A percentile compares a stretch with the other conserved stretches of the same genome.
These are phyloP conservation scores for Malassezia yamatoensis DNA, from an alignment of 1,284 basidiomycete genomes.

Conservation along the genomic window DNA sequence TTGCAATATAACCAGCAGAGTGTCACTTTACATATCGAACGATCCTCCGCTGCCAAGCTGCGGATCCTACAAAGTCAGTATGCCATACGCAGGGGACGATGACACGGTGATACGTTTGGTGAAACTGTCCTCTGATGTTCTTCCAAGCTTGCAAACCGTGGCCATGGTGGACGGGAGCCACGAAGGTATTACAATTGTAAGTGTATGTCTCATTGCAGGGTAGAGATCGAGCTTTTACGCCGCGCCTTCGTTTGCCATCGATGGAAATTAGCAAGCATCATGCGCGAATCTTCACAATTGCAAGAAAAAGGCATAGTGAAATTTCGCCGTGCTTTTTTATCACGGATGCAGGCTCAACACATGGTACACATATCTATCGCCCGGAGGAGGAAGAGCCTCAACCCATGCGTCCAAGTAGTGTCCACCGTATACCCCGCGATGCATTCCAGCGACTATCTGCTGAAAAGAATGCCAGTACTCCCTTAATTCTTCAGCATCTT, in stretches of 20 bases:
- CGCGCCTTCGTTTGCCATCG: constrained; percentile 21
- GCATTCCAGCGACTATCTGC: constrained; percentile 13
- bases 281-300: constrained; percentile 18
- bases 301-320: not conserved
- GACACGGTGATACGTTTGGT: constrained; percentile 20
- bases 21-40: not conserved
- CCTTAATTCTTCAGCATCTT: constrained; percentile 10
- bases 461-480: constrained; percentile 17
- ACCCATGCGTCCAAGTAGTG: not conserved
- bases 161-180: constrained; percentile 17
- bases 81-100: not conserved
- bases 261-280: constrained; percentile 30
- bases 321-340: constrained; percentile 10
- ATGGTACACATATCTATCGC: constrained; percentile 17
- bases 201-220: constrained; percentile 10
- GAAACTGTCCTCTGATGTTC: constrained; percentile 17
- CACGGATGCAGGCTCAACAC: constrained; percentile 22
- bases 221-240: constrained; percentile 20
- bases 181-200: constrained; percentile 9
- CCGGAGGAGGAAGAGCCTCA: not conserved
- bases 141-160: constrained; percentile 15
- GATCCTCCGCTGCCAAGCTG: no score
- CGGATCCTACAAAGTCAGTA: no score
- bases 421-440: not conserved
- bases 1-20: not conserved